Percentiles rank a stretch among this genome's conserved stretches.
Evolutionary conservation across 2,329 filamentous ascomycete genomes (phyloP).

Genomic region (Exophiala aquamarina): DNA sequence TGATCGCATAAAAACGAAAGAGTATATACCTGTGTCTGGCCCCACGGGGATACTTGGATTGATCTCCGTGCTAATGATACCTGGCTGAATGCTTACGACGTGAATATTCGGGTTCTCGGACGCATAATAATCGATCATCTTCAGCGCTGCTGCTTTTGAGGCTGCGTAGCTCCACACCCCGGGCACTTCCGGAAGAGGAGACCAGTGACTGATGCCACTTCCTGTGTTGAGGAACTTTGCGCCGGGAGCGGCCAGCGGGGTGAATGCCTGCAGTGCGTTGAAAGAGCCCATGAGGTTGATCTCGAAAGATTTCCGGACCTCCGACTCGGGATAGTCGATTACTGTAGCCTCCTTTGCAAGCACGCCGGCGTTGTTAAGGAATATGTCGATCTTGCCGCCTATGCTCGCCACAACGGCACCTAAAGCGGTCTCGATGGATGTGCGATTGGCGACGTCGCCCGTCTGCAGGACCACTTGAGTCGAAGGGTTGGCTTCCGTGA

Average conservation of each 20-base stretch:
- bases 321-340: constrained; percentile 35
- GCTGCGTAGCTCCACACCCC: constrained; percentile 38
- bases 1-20: constrained; percentile 11
- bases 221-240: not conserved
- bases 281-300: constrained; percentile 49
- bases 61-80: constrained; percentile 37
- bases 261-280: constrained; percentile 42
- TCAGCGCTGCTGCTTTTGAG: constrained; percentile 44
- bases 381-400: constrained; percentile 43
- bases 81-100: constrained; percentile 45
- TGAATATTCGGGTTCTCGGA: constrained; percentile 41
- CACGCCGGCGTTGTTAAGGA: constrained; percentile 50
- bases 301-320: constrained; percentile 46
- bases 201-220: constrained; percentile 5
- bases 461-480: constrained; percentile 1
- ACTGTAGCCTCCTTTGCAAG: constrained; percentile 30
- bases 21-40: constrained; percentile 17
- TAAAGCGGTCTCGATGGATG: constrained; percentile 31
- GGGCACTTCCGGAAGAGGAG: constrained; percentile 11
- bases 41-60: constrained; percentile 11
- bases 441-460: constrained; percentile 3
- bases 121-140: constrained; percentile 44
- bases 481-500: constrained; percentile 19
- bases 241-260: constrained; percentile 29
- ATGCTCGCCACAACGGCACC: constrained; percentile 47